Percentiles rank a stretch among this genome's conserved stretches.
Conservation (phyloP, 495 filamentous ascomycete genomes). For the Tuber indicum region DNA sequence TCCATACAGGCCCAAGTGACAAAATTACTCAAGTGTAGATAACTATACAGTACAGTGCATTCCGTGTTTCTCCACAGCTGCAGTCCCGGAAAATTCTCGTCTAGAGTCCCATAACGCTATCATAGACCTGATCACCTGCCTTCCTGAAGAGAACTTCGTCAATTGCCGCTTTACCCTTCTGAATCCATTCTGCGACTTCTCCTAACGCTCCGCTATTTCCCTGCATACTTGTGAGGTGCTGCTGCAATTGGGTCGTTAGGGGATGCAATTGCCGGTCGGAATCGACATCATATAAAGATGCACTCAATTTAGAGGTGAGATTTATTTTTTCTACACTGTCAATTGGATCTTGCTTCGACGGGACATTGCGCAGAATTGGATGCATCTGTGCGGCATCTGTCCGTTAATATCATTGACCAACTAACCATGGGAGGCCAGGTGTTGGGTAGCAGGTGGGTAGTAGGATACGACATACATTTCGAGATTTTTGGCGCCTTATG, state of each 20-base stretch:
- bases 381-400: slow-evolving; percentile 25
- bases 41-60: neutral
- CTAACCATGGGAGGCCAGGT: neutral
- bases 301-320: slow-evolving; percentile 18
- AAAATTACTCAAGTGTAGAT: slow-evolving; percentile 5
- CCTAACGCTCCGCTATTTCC: slow-evolving; percentile 32
- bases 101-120: slow-evolving; percentile 37
- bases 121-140: slow-evolving; percentile 27
- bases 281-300: slow-evolving; percentile 33
- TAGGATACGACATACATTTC: slow-evolving; percentile 23
- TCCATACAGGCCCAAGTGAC: neutral
- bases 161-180: slow-evolving; percentile 34
- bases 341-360: slow-evolving; percentile 23
- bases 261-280: slow-evolving; percentile 34
- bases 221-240: slow-evolving; percentile 40
- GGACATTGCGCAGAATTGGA: slow-evolving; percentile 22
- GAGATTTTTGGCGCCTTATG: slow-evolving; percentile 30
- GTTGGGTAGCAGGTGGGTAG: neutral
- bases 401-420: neutral
- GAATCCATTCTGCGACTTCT: slow-evolving; percentile 35
- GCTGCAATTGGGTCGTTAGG: slow-evolving; percentile 24
- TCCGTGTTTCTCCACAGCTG: slow-evolving; percentile 17
- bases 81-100: slow-evolving; percentile 38
- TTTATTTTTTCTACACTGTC: slow-evolving; percentile 23
- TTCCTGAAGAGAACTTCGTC: slow-evolving; percentile 36